phyloP scores from a whole-genome alignment of 805 yeast genomes.

The Yarrowia keelungensis region DNA sequence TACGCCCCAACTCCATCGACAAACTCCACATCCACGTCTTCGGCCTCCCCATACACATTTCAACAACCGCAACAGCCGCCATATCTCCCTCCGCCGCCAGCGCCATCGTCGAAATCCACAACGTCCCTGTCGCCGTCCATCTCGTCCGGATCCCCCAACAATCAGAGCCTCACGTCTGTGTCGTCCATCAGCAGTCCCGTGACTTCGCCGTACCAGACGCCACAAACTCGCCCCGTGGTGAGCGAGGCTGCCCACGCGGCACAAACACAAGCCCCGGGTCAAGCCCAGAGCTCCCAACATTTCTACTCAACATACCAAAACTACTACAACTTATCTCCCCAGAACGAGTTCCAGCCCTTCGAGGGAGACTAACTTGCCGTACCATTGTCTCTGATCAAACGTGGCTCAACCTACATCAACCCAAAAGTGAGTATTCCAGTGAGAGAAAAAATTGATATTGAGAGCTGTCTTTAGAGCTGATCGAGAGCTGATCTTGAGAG shows the following conservation, averaged over 20 bases:
- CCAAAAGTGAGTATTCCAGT: conserved; percentile 5
- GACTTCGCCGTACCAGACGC: conserved; percentile 8
- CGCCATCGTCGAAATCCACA: neutral
- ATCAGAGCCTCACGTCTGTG: conserved; percentile 5
- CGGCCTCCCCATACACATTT: conserved; percentile 4
- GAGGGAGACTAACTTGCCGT: conserved; percentile 15
- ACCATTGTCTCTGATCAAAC: neutral
- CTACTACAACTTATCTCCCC: conserved; percentile 25
- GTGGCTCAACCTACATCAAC: conserved; percentile 1
- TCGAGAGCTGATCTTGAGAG: too few relatives aligned
- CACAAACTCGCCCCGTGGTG: neutral
- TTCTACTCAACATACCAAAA: conserved; percentile 24
- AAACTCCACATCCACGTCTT: too few relatives aligned
- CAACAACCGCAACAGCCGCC: conserved; percentile 14
- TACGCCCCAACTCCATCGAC: too few relatives aligned
- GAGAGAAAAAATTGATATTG: too few relatives aligned
- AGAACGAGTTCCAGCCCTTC: conserved; percentile 26
- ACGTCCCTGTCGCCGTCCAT: conserved; percentile 3
- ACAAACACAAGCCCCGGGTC: too few relatives aligned
- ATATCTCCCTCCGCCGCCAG: conserved; percentile 11
- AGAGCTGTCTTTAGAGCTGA: too few relatives aligned
- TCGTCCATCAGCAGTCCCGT: conserved; percentile 31
- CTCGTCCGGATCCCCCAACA: conserved; percentile 7
- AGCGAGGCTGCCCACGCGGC: too few relatives aligned
- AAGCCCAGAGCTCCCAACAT: neutral